phyloP scores from a whole-genome alignment of 257 asterid genomes.

The Paraleonurus japonicus region DNA sequence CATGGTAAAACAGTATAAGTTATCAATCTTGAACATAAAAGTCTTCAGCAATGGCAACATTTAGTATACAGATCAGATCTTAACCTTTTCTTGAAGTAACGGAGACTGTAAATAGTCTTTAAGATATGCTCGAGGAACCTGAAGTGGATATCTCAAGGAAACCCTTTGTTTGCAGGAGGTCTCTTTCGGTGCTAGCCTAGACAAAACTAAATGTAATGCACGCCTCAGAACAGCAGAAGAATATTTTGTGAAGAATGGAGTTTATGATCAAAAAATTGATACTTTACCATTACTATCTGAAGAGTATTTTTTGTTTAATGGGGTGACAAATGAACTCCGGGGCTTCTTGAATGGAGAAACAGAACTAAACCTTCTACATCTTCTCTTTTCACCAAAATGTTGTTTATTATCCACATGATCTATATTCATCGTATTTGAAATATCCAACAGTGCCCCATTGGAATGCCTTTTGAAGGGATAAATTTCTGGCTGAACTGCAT shows the following conservation, averaged over 20 bases:
- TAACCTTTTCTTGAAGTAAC: conserved; percentile 57
- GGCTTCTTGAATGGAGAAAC: conserved; percentile 93
- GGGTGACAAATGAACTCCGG: conserved; percentile 66
- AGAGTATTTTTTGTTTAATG: conserved; percentile 46
- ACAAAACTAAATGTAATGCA: conserved; percentile 48
- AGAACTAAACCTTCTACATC: conserved; percentile 43
- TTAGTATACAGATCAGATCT: conserved; percentile 16
- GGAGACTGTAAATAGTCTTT: conserved; percentile 69
- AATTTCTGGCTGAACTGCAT: conserved; percentile 28
- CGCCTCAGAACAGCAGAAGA: conserved; percentile 35
- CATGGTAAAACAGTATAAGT: conserved; percentile 25
- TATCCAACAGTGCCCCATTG: conserved; percentile 56
- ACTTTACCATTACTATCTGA: conserved; percentile 55
- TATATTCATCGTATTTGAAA: conserved; percentile 52
- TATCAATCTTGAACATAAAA: conserved; percentile 31
- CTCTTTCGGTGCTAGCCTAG: conserved; percentile 61
- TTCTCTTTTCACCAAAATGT: conserved; percentile 58
- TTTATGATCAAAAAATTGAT: conserved; percentile 22
- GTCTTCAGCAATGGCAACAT: conserved; percentile 5
- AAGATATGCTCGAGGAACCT: conserved; percentile 52
- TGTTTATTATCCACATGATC: conserved; percentile 36
- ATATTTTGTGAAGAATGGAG: conserved; percentile 27
- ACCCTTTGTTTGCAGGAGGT: conserved; percentile 48
- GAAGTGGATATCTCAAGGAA: conserved; percentile 66
- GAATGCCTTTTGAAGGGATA: conserved; percentile 42